Evolutionary conservation across 139 green algal genomes (phyloP).

Genomic region (Axilococcus clingmanii): DNA sequence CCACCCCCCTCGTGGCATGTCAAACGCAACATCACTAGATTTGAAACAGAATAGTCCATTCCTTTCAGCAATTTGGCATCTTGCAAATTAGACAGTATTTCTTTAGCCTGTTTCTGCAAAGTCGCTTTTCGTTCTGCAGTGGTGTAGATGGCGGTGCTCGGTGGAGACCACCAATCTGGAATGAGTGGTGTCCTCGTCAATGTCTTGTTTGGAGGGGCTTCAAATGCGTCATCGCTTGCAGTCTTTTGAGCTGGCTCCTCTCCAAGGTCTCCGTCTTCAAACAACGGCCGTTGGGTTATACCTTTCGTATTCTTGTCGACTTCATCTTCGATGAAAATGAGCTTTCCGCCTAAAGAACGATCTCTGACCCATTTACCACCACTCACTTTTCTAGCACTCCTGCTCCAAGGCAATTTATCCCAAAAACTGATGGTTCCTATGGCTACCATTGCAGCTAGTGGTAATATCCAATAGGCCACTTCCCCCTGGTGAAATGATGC

Average conservation of each 20-base stretch:
- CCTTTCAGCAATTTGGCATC: constrained; percentile 30
- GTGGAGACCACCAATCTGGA: constrained; percentile 23
- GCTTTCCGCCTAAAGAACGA: constrained; percentile 33
- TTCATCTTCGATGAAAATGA: constrained; percentile 19
- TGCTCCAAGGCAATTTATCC: no score
- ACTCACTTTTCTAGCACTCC: neutral
- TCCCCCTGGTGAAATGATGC: no score
- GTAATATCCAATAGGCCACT: no score
- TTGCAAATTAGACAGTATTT: constrained; percentile 24
- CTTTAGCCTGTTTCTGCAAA: constrained; percentile 15
- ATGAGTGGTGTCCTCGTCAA: neutral
- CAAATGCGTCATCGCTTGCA: neutral
- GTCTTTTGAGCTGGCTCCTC: neutral
- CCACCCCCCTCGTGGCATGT: constrained; percentile 23
- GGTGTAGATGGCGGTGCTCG: constrained; percentile 4
- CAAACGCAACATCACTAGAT: constrained; percentile 21
- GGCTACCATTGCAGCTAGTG: no score
- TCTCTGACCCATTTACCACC: constrained; percentile 31
- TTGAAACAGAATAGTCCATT: constrained; percentile 28
- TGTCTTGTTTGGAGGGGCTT: neutral
- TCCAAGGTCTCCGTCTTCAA: neutral
- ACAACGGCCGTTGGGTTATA: neutral
- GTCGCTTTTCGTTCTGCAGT: constrained; percentile 8
- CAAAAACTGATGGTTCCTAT: no score
- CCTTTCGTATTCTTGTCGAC: neutral